Evolutionary conservation across 192 early-diverging fungal genomes (phyloP).

Genomic region (Obelidium mucronatum): DNA sequence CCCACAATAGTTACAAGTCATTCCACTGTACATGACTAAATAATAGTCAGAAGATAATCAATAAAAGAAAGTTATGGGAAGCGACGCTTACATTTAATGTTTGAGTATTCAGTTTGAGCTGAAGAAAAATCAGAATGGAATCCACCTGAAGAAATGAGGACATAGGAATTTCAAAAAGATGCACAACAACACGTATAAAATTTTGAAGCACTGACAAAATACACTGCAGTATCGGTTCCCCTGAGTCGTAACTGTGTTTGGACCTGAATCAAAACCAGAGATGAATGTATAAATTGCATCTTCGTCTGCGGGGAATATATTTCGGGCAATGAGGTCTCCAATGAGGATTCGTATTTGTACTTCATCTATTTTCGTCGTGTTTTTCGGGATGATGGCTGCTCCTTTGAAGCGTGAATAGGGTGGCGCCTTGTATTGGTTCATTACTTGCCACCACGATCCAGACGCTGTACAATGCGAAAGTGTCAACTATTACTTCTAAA

Average conservation of each 20-base stretch:
- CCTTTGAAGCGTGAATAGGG: conserved; percentile 29
- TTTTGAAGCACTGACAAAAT: conserved; percentile 17
- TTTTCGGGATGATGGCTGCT: conserved; percentile 20
- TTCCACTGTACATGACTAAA: conserved; percentile 11
- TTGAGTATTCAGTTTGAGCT: conserved; percentile 3
- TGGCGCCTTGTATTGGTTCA: conserved; percentile 26
- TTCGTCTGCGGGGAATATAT: conserved; percentile 23
- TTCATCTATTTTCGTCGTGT: conserved; percentile 15
- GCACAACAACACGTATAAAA: not conserved
- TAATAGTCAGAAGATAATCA: not conserved
- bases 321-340: conserved; percentile 19
- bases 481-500: not conserved
- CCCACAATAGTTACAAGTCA: conserved; percentile 37
- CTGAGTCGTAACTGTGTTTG: conserved; percentile 11
- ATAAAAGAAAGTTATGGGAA: not conserved
- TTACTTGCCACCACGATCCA: conserved; percentile 28
- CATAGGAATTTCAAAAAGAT: not conserved
- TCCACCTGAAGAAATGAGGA: conserved; percentile 17
- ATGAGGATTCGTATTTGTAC: conserved; percentile 27
- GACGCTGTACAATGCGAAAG: conserved; percentile 16
- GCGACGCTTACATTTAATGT: conserved; percentile 19
- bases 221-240: conserved; percentile 32
- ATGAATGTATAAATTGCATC: conserved; percentile 31
- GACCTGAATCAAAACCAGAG: conserved; percentile 26
- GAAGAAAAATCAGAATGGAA: conserved; percentile 32